These are phyloP conservation scores for Xylariaceae sp. DNA, from an alignment of 2,329 filamentous ascomycete genomes.

Conservation along the genomic window DNA sequence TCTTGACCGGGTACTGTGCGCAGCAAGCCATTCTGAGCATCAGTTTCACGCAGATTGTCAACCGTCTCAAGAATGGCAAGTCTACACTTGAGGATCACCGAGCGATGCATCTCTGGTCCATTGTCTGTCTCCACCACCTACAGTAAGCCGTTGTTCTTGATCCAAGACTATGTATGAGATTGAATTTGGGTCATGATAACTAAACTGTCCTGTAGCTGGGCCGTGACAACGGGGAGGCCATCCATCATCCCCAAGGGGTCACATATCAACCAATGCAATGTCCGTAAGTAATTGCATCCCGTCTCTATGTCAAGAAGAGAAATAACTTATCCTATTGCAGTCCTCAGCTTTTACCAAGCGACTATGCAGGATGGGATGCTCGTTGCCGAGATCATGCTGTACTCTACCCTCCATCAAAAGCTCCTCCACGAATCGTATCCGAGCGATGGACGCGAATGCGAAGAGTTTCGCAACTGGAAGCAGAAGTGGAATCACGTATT, in stretches of 20 bases:
- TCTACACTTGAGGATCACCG: slow-evolving; percentile 33
- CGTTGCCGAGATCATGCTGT: slow-evolving; percentile 37
- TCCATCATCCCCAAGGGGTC: slow-evolving; percentile 35
- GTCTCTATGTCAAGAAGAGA: no score
- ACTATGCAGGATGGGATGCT: slow-evolving; percentile 40
- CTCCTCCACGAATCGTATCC: slow-evolving; percentile 31
- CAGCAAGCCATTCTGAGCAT: slow-evolving; percentile 42
- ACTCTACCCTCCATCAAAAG: slow-evolving; percentile 35
- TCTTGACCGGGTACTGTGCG: slow-evolving; percentile 38
- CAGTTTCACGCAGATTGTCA: slow-evolving; percentile 38
- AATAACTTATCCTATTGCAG: neutral
- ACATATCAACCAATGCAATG: slow-evolving; percentile 37
- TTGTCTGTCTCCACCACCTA: slow-evolving; percentile 35
- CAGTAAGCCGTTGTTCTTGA: slow-evolving; percentile 26
- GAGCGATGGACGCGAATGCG: slow-evolving; percentile 30
- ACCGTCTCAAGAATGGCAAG: slow-evolving; percentile 31
- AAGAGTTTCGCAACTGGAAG: slow-evolving; percentile 33
- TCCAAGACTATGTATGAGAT: neutral
- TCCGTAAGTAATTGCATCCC: slow-evolving; percentile 15
- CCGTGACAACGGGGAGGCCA: slow-evolving; percentile 37
- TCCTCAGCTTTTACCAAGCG: slow-evolving; percentile 38
- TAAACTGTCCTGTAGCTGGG: slow-evolving; percentile 32
- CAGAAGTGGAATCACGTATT: slow-evolving; percentile 34
- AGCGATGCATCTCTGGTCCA: slow-evolving; percentile 35
- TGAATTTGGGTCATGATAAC: neutral